Base-by-base conservation (phyloP, 1,284 basidiomycete species). In the Rhodotorula sp. region DNA sequence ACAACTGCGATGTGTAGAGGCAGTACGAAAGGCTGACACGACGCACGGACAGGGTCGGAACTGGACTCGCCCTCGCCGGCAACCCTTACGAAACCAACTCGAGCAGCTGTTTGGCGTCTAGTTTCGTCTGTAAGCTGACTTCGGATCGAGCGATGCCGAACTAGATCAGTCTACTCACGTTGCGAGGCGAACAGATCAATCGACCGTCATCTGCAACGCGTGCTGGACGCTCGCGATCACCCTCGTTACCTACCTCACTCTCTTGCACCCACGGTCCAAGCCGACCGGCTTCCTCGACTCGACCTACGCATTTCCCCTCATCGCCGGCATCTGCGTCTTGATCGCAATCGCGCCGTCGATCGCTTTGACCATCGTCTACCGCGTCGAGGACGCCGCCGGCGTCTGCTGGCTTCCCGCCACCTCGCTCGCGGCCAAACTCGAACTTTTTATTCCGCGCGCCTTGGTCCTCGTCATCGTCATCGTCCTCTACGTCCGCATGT, bases 181-280 rank as follows among this genome's bases (percentile, higher is more conserved):
- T 8, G 4, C 8, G 0, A 52, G 34, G 23, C 39, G 1, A n/a
- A 3, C 56, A 72, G 65, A 71, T 47, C 72, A 74, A 58, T 48
- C 67, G 14, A 68, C 64, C 52, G 68, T 70, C 23, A 49, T 71
- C 54, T 48, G 48, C 56, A 69, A 62, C 62, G 69, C 72, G 2
- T 62, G 63, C 29, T 68, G 70, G 69, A 71, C 72, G 1, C 69
- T 71, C 48, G 58, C 49, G 7, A 74, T 74, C 62, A 67, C 72
- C 54, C 15, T 58, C 3, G 62, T 65, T 48, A 74, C 72, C 31
- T 74, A 66, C 48, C 51, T 52, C 4, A 69, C 72, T 12, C 69
- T 74, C 56, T 62, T 65, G 0, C 62, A 74, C 21, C 72, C 72
- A 12, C 65, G 69, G 21, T 71, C 72, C 10, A 14, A 16, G 18